These are phyloP conservation scores for Tulasnella sp. DNA, from an alignment of 768 basidiomycete species.

Conservation along the genomic window DNA sequence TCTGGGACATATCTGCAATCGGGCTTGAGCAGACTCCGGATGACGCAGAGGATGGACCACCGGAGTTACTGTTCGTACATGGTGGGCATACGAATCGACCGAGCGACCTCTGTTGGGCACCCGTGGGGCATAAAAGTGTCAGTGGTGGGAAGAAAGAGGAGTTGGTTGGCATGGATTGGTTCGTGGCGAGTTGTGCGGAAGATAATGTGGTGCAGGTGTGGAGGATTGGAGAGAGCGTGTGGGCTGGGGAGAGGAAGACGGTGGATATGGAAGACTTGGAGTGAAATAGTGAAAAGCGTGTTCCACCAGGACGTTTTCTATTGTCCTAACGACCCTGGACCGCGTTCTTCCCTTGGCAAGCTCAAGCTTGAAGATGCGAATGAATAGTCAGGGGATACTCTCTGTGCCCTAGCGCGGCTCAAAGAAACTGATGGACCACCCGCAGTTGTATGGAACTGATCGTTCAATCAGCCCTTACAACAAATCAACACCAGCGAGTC, in stretches of 20 bases:
- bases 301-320: background rate
- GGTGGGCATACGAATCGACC: slow-evolving; percentile 88
- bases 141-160: background rate
- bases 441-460: too few relatives aligned
- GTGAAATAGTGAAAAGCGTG: slow-evolving; percentile 30
- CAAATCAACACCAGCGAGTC: too few relatives aligned
- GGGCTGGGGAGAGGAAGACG: slow-evolving; percentile 81
- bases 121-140: slow-evolving; percentile 25
- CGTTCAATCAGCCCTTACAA: too few relatives aligned
- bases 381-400: too few relatives aligned
- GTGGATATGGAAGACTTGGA: slow-evolving; percentile 82
- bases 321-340: background rate
- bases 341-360: too few relatives aligned
- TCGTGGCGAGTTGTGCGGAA: slow-evolving; percentile 77
- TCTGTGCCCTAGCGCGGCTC: too few relatives aligned
- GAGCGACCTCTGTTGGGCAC: slow-evolving; percentile 95
- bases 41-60: slow-evolving; percentile 96
- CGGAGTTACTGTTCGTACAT: slow-evolving; percentile 91
- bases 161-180: slow-evolving; percentile 65
- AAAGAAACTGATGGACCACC: too few relatives aligned
- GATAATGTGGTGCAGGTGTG: slow-evolving; percentile 97
- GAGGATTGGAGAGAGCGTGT: slow-evolving; percentile 92
- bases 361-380: too few relatives aligned
- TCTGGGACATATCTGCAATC: slow-evolving; percentile 89
- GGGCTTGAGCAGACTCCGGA: slow-evolving; percentile 96